These are phyloP conservation scores for Erodium texanum DNA, from an alignment of 441 rosid genomes.

Conservation along the genomic window DNA sequence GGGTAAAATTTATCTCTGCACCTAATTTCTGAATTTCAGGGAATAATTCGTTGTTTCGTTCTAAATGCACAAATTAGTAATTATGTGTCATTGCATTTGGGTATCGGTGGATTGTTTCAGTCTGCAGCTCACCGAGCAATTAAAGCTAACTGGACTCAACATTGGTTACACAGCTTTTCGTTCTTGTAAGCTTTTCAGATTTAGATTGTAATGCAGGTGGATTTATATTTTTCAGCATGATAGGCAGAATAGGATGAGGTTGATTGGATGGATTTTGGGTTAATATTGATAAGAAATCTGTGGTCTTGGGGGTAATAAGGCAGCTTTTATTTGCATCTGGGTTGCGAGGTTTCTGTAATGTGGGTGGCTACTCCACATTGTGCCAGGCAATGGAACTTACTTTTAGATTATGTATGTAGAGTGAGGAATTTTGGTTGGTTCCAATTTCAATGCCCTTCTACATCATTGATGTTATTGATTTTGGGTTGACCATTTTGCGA, in stretches of 20 bases:
- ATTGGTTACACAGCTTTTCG: too few species aligned
- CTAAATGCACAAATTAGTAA: neutral
- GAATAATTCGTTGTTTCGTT: neutral
- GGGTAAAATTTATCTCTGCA: conserved; percentile 14
- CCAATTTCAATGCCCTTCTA: neutral
- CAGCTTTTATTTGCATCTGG: neutral
- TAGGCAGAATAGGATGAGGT: neutral
- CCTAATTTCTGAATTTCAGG: neutral
- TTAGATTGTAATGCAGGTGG: neutral
- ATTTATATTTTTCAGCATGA: neutral
- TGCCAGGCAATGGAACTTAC: neutral
- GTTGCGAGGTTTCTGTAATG: neutral
- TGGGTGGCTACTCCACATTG: neutral
- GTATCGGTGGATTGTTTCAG: too few species aligned
- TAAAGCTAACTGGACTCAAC: too few species aligned
- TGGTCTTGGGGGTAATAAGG: neutral
- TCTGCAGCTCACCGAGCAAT: too few species aligned
- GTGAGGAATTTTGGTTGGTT: neutral
- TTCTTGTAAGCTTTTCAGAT: neutral
- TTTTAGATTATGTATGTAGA: neutral
- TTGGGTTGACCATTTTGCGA: too few species aligned
- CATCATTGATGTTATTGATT: neutral
- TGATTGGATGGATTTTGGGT: neutral
- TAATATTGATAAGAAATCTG: neutral
- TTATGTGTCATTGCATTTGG: too few species aligned